Percentiles rank a stretch among this genome's conserved stretches.
These are phyloP conservation scores for Cerrena zonata DNA, from an alignment of 1,284 basidiomycete genomes.

Conservation along the genomic window DNA sequence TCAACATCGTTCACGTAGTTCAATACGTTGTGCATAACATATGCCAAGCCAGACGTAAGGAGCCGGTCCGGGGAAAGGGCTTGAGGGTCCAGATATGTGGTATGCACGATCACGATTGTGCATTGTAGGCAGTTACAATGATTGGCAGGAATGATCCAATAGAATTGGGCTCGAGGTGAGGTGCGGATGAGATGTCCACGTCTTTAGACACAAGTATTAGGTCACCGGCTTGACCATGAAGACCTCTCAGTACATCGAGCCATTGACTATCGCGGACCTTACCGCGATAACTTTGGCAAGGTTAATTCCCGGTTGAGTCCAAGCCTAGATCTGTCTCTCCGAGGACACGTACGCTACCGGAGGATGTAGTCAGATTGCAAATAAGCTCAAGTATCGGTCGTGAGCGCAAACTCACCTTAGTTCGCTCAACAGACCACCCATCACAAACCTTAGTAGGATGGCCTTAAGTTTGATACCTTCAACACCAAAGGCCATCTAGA, in stretches of 20 bases:
- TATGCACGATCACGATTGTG: constrained; percentile 90
- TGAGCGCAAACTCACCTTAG: constrained; percentile 83
- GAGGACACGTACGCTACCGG: constrained; percentile 72
- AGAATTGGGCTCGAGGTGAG: constrained; percentile 83
- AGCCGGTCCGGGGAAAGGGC: constrained; percentile 90
- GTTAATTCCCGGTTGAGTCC: constrained; percentile 89
- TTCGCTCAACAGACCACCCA: constrained; percentile 81
- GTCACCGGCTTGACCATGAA: constrained; percentile 72
- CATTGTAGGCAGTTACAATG: constrained; percentile 75
- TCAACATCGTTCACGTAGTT: too few species aligned
- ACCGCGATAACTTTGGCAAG: constrained; percentile 96
- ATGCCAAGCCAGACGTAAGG: constrained; percentile 88
- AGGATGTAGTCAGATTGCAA: too few species aligned
- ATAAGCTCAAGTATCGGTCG: too few species aligned
- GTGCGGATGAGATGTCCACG: constrained; percentile 85
- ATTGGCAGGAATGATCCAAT: constrained; percentile 85
- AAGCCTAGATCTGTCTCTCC: constrained; percentile 92
- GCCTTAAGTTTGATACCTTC: constrained; percentile 94
- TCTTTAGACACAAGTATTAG: constrained; percentile 98
- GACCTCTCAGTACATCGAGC: too few species aligned
- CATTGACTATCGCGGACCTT: constrained; percentile 92
- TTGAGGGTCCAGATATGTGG: constrained; percentile 78
- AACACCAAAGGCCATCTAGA: constrained; percentile 83
- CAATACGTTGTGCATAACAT: too few species aligned
- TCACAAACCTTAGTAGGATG: constrained; percentile 75